Evolutionary conservation across 176 grass and related monocot species (phyloP).

Genomic region (Bromus sterilis): DNA sequence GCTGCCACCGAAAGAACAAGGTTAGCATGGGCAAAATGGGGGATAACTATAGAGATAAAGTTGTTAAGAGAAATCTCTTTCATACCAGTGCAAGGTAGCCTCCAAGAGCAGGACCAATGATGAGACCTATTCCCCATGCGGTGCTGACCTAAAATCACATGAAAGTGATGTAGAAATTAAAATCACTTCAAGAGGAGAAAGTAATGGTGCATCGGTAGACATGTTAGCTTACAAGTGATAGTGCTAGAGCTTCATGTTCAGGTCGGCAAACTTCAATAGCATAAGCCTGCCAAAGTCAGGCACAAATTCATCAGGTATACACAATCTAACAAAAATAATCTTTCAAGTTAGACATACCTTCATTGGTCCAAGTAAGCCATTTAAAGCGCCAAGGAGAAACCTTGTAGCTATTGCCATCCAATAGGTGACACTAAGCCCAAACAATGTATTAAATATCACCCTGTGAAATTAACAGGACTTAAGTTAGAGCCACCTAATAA

Average conservation of each 20-base stretch:
- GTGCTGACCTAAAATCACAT: conserved; percentile 56
- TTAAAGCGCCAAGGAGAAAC: conserved; percentile 76
- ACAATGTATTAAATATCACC: conserved; percentile 80
- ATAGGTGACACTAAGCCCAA: conserved; percentile 82
- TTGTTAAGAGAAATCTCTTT: background rate
- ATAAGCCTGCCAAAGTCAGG: conserved; percentile 58
- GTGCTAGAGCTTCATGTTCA: conserved; percentile 74
- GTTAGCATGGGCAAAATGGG: background rate
- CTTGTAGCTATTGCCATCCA: conserved; percentile 91
- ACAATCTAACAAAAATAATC: background rate
- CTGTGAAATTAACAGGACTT: conserved; percentile 37
- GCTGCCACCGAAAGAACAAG: conserved; percentile 28
- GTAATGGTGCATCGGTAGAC: background rate
- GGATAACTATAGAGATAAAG: background rate
- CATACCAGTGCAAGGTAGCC: conserved; percentile 79
- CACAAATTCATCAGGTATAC: background rate
- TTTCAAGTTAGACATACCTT: conserved; percentile 42
- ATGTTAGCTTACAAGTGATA: conserved; percentile 64
- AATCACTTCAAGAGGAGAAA: background rate
- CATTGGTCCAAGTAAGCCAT: conserved; percentile 83
- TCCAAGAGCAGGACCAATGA: conserved; percentile 90
- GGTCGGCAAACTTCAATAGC: conserved; percentile 71
- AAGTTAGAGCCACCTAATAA: background rate
- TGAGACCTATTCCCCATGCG: conserved; percentile 72
- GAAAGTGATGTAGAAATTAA: background rate